These are phyloP conservation scores for Poronia punctata DNA, from an alignment of 495 filamentous ascomycete species.

Conservation along the genomic window DNA sequence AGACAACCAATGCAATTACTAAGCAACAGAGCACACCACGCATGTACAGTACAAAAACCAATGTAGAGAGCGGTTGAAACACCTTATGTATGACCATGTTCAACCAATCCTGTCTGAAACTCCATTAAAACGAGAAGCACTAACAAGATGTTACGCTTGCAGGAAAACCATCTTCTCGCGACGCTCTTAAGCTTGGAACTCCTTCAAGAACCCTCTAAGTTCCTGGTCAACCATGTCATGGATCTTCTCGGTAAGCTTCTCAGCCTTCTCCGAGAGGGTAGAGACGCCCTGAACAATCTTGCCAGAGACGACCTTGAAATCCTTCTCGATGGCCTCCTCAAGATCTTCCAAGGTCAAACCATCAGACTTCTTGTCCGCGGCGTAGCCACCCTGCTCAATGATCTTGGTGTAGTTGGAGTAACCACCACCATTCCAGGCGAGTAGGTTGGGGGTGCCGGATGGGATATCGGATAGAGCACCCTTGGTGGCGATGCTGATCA, in stretches of 20 bases:
- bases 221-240: slow-evolving; percentile 54
- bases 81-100: slow-evolving; percentile 12
- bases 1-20: slow-evolving; percentile 16
- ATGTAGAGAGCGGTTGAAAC: slow-evolving; percentile 16
- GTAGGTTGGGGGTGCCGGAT: slow-evolving; percentile 70
- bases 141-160: not conserved
- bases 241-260: slow-evolving; percentile 46
- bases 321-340: slow-evolving; percentile 55
- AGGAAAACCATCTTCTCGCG: not conserved
- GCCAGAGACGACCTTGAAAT: slow-evolving; percentile 48
- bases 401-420: slow-evolving; percentile 85
- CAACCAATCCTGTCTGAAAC: slow-evolving; percentile 4
- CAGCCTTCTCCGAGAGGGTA: slow-evolving; percentile 39
- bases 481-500: slow-evolving; percentile 76
- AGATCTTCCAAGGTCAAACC: slow-evolving; percentile 44
- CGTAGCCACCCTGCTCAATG: slow-evolving; percentile 59
- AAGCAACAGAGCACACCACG: slow-evolving; percentile 18
- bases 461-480: slow-evolving; percentile 81
- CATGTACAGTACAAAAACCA: slow-evolving; percentile 39
- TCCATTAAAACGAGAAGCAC: slow-evolving; percentile 4
- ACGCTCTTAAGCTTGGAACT: slow-evolving; percentile 40
- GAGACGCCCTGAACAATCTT: slow-evolving; percentile 44
- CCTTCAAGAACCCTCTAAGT: slow-evolving; percentile 60
- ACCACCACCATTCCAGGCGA: slow-evolving; percentile 99
- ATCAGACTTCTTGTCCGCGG: slow-evolving; percentile 26